Base-by-base conservation (phyloP, 106 monocot genomes). In the Acanthochlamys bracteata region DNA sequence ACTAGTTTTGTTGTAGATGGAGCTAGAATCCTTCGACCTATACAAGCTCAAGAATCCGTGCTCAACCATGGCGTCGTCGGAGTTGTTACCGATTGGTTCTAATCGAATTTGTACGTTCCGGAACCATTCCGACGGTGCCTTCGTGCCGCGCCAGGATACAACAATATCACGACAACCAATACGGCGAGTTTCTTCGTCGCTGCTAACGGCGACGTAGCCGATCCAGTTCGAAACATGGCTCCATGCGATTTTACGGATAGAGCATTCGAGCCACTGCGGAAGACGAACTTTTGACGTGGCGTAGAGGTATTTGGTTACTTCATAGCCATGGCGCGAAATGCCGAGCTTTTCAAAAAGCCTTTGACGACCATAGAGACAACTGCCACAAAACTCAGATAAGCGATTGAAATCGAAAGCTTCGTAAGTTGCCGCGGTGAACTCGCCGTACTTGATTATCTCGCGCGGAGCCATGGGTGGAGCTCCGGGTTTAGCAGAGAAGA, bases 401-500 rank as follows among this genome's bases (percentile, higher is more conserved):
- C 64, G 83, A 68, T 91, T 66, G 65, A 59, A 71, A 69, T 86
- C 81, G 74, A 92, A 92, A 61, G 76, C 78, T 63, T 92, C 91
- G 63, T 92, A 86, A 22, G 91, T 92, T 46, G 91, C 80, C 66
- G 86, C 81, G 0, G 86, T 41, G 47, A 92, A 56, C 69, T 86
- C 91, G 49, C 91, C 91, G 71, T 86, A 92, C 40, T 84, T 81
- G 73, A 92, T 4, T 65, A 92, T 55, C 71, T 86, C 83, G 22
- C 72, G 72, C 46, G 86, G 42, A 92, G 81, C 61, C 60, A 81
- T 0, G 76, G 86, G 66, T 92, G 83, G 47, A 92, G 80, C 23
- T 33, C 4, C 33, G 91, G 86, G 53, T 74, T 22, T n/a, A 86
- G 81, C 41, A 86, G 74, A 16, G 17, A 20, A 20, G 75, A 70